Base-by-base conservation (phyloP, 2,329 filamentous ascomycete species). In the Hypoxylon sp. region DNA sequence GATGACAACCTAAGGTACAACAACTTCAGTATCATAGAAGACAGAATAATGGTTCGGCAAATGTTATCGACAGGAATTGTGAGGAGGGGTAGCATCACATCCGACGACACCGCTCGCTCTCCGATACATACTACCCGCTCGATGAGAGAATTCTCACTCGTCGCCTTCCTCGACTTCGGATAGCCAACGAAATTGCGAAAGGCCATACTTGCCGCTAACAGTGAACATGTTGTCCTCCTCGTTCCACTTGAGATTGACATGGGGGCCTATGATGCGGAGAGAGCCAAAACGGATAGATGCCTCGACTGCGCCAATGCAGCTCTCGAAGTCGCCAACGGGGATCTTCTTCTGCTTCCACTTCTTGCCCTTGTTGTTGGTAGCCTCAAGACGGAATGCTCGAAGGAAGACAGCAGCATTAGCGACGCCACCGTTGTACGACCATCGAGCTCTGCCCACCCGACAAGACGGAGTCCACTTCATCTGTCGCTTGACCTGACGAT, bases 221-320 rank as follows among this genome's bases (percentile, higher is more conserved):
- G 46, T 57, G 52, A 52, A 57, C 50, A 19, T 52, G 51, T 56
- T 55, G 29, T 51, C n/a, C 24, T 50, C 55, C 17, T 55, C 37
- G 29, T 66, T 17, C 51, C 51, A 66, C 31, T 61, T 66, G 32
- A 61, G 15, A 13, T 51, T 66, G 46, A 61, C 57, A 24, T 61
- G 35, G 4, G 51, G 51, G 42, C 46, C 56, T 32, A 56, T 51
- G 46, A 61, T 27, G 6, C 44, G 17, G 32, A 65, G 42, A 17
- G 62, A 32, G 3, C 50, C 42, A 8, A 21, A 62, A 3, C 39
- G 58, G 24, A 69, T 84, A 82, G 74, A 80, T 13, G 48, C 42
- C 57, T 78, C 24, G 56, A 69, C 8, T 89, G 80, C 42, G 48
- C 71, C 44, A 66, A 75, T 27, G 59, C 79, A 39, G 11, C 31